Percentiles rank a stretch among this genome's conserved stretches.
Conservation (phyloP, 768 basidiomycete genomes). For the Amylocystis lapponica region DNA sequence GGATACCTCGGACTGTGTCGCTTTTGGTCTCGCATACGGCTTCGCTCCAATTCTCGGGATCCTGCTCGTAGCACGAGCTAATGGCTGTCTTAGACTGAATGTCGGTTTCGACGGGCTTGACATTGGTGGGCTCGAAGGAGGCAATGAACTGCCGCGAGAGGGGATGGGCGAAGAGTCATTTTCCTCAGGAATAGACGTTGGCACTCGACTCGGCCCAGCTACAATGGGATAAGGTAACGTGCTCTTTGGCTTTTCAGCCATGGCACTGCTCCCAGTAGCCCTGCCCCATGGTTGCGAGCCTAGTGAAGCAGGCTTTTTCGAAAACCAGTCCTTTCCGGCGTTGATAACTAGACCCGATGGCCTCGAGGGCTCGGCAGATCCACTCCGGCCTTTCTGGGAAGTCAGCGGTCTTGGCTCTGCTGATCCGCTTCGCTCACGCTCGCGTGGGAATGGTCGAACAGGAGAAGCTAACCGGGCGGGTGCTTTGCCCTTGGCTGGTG, state of each 20-base stretch:
- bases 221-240: constrained; percentile 11
- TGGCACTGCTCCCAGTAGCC: neutral
- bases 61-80: constrained; percentile 23
- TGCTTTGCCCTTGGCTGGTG: constrained; percentile 14
- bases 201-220: constrained; percentile 1
- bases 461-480: constrained; percentile 8
- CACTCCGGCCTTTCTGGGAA: constrained; percentile 22
- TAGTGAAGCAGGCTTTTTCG: too few species aligned
- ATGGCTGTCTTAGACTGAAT: constrained; percentile 23
- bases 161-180: constrained; percentile 7
- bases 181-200: constrained; percentile 18
- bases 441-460: constrained; percentile 1
- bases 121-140: constrained; percentile 1
- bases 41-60: constrained; percentile 31
- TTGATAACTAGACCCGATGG: too few species aligned
- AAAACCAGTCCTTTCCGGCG: too few species aligned
- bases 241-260: neutral
- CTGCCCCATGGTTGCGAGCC: too few species aligned
- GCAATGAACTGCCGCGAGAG: neutral
- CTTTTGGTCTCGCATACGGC: constrained; percentile 24
- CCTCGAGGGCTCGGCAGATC: constrained; percentile 31
- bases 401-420: constrained; percentile 12
- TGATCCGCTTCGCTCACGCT: constrained; percentile 7
- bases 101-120: constrained; percentile 6
- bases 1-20: neutral